A percentile compares a stretch with the other conserved stretches of the same genome.
phyloP scores from a whole-genome alignment of 108 stramenopile genomes.

The Skeletonema potamos region DNA sequence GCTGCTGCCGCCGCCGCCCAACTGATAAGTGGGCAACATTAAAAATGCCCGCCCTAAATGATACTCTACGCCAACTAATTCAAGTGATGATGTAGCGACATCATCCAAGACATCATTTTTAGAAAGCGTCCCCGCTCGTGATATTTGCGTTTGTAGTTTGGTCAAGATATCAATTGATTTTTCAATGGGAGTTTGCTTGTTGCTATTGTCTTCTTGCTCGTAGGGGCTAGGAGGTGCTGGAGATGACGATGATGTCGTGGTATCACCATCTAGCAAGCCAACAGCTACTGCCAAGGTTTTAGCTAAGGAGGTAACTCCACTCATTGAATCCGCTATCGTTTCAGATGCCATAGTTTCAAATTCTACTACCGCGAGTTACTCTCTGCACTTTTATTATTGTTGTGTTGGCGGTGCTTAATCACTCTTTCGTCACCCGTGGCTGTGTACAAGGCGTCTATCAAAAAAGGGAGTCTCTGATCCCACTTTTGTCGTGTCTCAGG shows the following conservation, averaged over 20 bases:
- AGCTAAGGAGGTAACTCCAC: not conserved
- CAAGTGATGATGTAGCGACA: slow-evolving; percentile 61
- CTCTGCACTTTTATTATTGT: not conserved
- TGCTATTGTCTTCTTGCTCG: not conserved
- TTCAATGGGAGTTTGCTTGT: slow-evolving; percentile 7
- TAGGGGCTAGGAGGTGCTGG: not conserved
- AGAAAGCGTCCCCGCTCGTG: slow-evolving; percentile 46
- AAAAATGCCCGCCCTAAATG: slow-evolving; percentile 62
- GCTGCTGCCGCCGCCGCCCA: slow-evolving; percentile 4
- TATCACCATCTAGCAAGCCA: not conserved
- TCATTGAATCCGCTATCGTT: not conserved
- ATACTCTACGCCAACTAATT: slow-evolving; percentile 64
- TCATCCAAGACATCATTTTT: slow-evolving; percentile 72
- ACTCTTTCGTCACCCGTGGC: slow-evolving; percentile 28
- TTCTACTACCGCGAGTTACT: not conserved
- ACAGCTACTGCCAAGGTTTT: not conserved
- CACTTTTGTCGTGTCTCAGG: slow-evolving; percentile 16
- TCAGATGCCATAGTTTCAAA: not conserved
- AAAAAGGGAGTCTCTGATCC: slow-evolving; percentile 10
- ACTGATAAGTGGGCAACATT: slow-evolving; percentile 41
- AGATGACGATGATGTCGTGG: not conserved
- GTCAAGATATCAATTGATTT: slow-evolving; percentile 5
- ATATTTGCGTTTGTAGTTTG: slow-evolving; percentile 10
- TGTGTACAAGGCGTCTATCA: slow-evolving; percentile 18
- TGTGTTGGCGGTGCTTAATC: slow-evolving; percentile 3